phyloP scores from a whole-genome alignment of 2,329 filamentous ascomycete genomes.

The Venturia carpophila region DNA sequence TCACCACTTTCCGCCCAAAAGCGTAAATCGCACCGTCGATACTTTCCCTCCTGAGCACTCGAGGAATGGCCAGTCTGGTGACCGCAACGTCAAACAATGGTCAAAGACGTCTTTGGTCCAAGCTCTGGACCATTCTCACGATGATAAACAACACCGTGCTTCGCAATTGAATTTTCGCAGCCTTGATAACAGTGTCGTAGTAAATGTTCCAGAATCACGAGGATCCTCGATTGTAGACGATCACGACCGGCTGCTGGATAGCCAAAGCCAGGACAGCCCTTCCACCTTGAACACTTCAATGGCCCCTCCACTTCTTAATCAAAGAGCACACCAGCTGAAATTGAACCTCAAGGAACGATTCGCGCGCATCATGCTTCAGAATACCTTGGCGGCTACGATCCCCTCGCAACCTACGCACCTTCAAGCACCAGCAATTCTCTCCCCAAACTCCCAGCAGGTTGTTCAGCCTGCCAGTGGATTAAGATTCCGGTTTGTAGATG shows the following conservation, averaged over 20 bases:
- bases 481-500: not conserved
- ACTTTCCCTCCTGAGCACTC: not conserved
- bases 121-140: not conserved
- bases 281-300: not conserved
- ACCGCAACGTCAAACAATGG: not conserved
- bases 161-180: not conserved
- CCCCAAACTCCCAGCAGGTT: not conserved
- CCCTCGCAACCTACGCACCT: not conserved
- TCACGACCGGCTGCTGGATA: not conserved
- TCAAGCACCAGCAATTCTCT: not conserved
- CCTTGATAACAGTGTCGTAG: not conserved
- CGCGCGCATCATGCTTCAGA: not conserved
- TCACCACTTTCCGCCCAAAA: not conserved
- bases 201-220: conserved; percentile 3
- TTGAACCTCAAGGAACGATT: not conserved
- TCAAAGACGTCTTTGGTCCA: not conserved
- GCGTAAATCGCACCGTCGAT: not conserved
- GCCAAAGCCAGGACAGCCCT: not conserved
- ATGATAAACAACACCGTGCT: not conserved
- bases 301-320: not conserved
- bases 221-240: not conserved
- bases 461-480: not conserved
- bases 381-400: not conserved
- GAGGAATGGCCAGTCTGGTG: not conserved
- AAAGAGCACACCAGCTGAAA: conserved; percentile 6